Conservation (phyloP, 106 monocot genomes). For the Gastrodia elata region DNA sequence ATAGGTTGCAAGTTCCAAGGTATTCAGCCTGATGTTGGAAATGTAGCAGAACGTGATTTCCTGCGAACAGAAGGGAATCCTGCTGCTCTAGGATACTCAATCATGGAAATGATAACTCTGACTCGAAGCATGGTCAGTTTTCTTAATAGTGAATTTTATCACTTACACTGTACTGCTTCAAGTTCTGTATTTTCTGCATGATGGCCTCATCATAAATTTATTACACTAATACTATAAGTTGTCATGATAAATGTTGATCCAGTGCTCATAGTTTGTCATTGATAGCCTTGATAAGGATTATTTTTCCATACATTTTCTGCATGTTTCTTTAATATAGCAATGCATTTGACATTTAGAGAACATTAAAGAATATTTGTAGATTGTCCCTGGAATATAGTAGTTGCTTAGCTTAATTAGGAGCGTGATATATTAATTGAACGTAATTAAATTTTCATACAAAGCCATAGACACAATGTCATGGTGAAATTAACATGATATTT, state of each 20-base stretch:
- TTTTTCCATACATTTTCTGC: not conserved
- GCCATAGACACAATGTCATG: not conserved
- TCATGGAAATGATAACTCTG: constrained; percentile 84
- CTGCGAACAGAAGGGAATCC: constrained; percentile 93
- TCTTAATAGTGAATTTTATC: not conserved
- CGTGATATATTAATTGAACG: not conserved
- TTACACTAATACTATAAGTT: not conserved
- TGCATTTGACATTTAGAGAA: not conserved
- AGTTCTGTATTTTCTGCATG: not conserved
- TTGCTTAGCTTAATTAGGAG: not conserved
- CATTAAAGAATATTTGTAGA: not conserved
- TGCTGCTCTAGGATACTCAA: constrained; percentile 83
- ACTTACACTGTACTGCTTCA: not conserved
- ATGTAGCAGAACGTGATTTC: constrained; percentile 83
- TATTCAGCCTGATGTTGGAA: constrained; percentile 37
- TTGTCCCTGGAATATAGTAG: not conserved
- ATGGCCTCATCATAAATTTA: not conserved
- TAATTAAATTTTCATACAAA: not conserved
- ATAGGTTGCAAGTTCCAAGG: constrained; percentile 21
- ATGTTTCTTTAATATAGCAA: not conserved
- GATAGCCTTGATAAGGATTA: not conserved
- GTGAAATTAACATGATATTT: not conserved
- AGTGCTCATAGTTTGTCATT: not conserved
- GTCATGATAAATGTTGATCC: not conserved
- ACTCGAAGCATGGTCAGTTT: constrained; percentile 69